Percentiles rank a stretch among this genome's conserved stretches.
These are phyloP conservation scores for Penicillium griseofulvum DNA, from an alignment of 2,329 filamentous ascomycete genomes.

Conservation along the genomic window DNA sequence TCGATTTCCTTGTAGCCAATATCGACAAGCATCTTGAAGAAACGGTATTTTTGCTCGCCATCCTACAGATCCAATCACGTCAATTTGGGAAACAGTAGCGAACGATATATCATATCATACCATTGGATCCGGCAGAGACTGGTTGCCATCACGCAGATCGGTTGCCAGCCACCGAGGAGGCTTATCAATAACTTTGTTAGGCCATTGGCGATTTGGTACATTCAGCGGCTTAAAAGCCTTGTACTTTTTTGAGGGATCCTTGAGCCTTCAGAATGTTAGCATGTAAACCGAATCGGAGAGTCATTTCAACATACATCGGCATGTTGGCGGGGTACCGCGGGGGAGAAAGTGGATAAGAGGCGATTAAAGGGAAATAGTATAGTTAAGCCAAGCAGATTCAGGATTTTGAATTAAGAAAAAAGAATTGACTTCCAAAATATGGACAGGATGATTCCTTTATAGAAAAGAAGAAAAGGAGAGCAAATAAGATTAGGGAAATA, in stretches of 20 bases:
- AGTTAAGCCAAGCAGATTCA: slow-evolving; percentile 2
- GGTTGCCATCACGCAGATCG: slow-evolving; percentile 88
- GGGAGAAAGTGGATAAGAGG: slow-evolving; percentile 21
- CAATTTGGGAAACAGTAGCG: not conserved
- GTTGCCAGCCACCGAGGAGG: slow-evolving; percentile 88
- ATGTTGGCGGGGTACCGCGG: slow-evolving; percentile 31
- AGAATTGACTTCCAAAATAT: slow-evolving; percentile 4
- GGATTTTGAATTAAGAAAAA: not conserved
- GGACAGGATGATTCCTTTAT: slow-evolving; percentile 1
- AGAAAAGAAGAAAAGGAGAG: slow-evolving; percentile 4
- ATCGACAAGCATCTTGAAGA: slow-evolving; percentile 90
- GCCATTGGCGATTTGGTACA: slow-evolving; percentile 66
- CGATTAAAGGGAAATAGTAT: not conserved
- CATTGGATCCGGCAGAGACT: slow-evolving; percentile 91
- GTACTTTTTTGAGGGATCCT: slow-evolving; percentile 51
- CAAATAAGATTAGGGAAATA: slow-evolving; percentile 22
- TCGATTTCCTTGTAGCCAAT: slow-evolving; percentile 98
- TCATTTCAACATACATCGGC: slow-evolving; percentile 36
- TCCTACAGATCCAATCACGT: slow-evolving; percentile 54
- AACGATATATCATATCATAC: slow-evolving; percentile 47
- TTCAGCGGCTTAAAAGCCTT: slow-evolving; percentile 47
- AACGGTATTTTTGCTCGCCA: slow-evolving; percentile 89
- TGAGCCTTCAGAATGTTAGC: slow-evolving; percentile 39
- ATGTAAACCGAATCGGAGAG: not conserved
- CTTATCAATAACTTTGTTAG: slow-evolving; percentile 75